phyloP scores from a whole-genome alignment of 2,329 filamentous ascomycete genomes.

The Trichoderma gracile region DNA sequence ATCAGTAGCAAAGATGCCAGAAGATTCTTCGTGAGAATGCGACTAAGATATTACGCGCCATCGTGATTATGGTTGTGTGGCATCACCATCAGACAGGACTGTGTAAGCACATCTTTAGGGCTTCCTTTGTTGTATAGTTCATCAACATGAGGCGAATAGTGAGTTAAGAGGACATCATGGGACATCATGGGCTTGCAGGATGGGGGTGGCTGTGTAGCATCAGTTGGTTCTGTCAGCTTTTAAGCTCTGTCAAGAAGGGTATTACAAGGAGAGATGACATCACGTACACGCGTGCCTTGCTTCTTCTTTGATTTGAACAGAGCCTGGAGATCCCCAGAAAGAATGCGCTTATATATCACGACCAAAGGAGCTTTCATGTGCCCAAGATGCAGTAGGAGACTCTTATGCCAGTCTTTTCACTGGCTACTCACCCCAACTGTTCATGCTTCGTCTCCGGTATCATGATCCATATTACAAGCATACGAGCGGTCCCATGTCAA shows the following conservation, averaged over 20 bases:
- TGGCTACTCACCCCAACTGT: background rate
- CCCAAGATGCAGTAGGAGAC: background rate
- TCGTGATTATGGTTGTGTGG: background rate
- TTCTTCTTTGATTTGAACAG: no score
- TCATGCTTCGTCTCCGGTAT: background rate
- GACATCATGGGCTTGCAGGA: background rate
- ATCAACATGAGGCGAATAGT: background rate
- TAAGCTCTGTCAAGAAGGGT: no score
- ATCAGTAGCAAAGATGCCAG: background rate
- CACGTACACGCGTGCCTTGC: no score
- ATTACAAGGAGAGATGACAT: no score
- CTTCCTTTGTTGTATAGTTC: background rate
- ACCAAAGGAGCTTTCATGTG: no score
- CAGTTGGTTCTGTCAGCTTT: background rate
- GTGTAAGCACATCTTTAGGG: conserved; percentile 5
- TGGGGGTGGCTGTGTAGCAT: background rate
- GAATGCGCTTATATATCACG: no score
- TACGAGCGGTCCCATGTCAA: no score
- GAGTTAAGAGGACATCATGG: background rate
- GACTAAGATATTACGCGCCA: background rate
- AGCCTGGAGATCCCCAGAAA: no score
- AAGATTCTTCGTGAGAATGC: background rate
- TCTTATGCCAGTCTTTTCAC: background rate
- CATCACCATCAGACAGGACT: background rate
- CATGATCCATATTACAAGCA: background rate